phyloP scores from a whole-genome alignment of 306 rosid genomes.

The Lathyrus oleraceus region DNA sequence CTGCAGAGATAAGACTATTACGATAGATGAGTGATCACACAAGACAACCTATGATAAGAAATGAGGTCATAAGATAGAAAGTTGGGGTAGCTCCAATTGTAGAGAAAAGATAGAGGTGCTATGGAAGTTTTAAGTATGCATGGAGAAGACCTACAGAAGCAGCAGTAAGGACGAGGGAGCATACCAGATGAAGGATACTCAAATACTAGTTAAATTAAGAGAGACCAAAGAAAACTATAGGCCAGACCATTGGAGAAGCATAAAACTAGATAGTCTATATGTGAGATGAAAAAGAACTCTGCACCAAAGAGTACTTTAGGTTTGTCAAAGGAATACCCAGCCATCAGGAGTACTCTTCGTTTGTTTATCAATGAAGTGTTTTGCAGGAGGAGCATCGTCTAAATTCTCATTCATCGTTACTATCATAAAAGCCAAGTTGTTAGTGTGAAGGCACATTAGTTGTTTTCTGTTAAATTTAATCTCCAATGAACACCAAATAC shows the following conservation, averaged over 20 bases:
- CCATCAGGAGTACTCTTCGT: background rate
- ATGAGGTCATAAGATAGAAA: background rate
- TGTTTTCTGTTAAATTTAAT: background rate
- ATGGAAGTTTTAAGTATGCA: background rate
- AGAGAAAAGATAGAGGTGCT: background rate
- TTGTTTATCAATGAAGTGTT: background rate
- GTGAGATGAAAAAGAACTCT: background rate
- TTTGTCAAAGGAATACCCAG: background rate
- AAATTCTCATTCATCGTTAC: background rate
- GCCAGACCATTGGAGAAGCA: background rate
- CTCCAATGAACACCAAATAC: slow-evolving; percentile 2
- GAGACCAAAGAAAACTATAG: slow-evolving; percentile 4
- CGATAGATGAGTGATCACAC: background rate
- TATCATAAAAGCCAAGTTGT: background rate
- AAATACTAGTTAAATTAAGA: background rate
- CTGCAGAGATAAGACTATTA: background rate
- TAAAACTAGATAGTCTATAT: background rate
- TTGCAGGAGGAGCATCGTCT: background rate
- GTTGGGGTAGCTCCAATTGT: background rate
- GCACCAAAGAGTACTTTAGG: background rate
- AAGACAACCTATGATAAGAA: background rate
- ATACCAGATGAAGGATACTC: background rate
- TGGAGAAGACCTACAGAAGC: background rate
- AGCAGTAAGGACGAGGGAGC: background rate
- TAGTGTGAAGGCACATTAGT: background rate